Percentiles rank a stretch among this genome's conserved stretches.
Evolutionary conservation across 108 stramenopile genomes (phyloP).

Genomic region (Skeletonema costatum): DNA sequence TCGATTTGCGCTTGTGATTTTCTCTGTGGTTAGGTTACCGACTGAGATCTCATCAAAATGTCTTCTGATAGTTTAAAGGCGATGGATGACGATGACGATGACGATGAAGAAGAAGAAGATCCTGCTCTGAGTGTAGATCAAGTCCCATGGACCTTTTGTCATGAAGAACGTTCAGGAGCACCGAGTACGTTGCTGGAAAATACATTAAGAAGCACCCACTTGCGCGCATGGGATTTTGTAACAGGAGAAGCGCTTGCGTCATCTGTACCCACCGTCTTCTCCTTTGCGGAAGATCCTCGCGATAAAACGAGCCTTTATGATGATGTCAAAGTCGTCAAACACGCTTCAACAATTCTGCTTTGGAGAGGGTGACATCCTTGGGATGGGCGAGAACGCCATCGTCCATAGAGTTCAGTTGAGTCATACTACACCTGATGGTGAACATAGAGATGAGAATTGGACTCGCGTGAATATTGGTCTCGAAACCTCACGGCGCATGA

Average conservation of each 20-base stretch:
- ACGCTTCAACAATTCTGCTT: conserved; percentile 65
- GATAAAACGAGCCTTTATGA: conserved; percentile 77
- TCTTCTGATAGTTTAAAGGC: background rate
- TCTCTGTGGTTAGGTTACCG: conserved; percentile 57
- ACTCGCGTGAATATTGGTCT: conserved; percentile 52
- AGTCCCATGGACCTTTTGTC: conserved; percentile 73
- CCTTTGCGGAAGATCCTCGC: conserved; percentile 58
- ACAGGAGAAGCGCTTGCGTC: conserved; percentile 70
- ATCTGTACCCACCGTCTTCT: conserved; percentile 68
- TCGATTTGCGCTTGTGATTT: conserved; percentile 73
- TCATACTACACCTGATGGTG: conserved; percentile 37
- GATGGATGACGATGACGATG: conserved; percentile 12
- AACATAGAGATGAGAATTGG: conserved; percentile 46
- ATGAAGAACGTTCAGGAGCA: conserved; percentile 68
- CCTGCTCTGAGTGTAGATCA: conserved; percentile 29
- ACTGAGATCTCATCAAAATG: conserved; percentile 1
- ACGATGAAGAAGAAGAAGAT: conserved; percentile 15
- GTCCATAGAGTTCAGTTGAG: conserved; percentile 69
- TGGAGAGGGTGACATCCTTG: conserved; percentile 72
- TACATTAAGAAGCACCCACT: conserved; percentile 58
- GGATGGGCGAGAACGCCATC: conserved; percentile 82
- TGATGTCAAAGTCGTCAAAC: conserved; percentile 62
- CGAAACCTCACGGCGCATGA: conserved; percentile 3
- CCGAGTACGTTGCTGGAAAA: conserved; percentile 70
- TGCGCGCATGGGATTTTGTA: conserved; percentile 81